phyloP scores from a whole-genome alignment of 495 filamentous ascomycete species.

The Lasiosphaeria miniovina region DNA sequence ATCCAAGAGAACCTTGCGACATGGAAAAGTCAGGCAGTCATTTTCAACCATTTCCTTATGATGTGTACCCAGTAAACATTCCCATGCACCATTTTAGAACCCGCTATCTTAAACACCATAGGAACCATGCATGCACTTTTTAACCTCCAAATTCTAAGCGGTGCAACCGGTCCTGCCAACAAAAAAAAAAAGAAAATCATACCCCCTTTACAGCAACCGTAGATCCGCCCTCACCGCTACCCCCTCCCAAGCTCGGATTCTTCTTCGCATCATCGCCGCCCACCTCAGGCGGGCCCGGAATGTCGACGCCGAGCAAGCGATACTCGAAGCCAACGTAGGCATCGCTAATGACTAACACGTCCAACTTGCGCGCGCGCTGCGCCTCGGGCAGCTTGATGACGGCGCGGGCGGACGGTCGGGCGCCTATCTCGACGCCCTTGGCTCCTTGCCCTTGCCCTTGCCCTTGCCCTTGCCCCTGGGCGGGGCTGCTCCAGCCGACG shows the following conservation, averaged over 20 bases:
- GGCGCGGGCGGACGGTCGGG: conserved; percentile 46
- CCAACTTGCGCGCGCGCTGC: conserved; percentile 49
- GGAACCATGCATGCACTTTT: too few species aligned
- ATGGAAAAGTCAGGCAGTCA: too few species aligned
- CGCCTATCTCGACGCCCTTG: conserved; percentile 27
- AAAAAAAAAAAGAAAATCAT: too few species aligned
- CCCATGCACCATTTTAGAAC: too few species aligned
- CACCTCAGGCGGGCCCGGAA: conserved; percentile 22
- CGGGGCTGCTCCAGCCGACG: conserved; percentile 61
- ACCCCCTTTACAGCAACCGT: too few species aligned
- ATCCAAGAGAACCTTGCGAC: too few species aligned
- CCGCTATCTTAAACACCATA: too few species aligned
- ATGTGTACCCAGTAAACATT: too few species aligned
- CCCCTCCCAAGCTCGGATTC: conserved; percentile 6
- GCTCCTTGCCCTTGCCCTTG: not conserved
- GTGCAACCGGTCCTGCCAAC: too few species aligned
- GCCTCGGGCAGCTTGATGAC: conserved; percentile 60
- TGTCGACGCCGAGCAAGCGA: conserved; percentile 28
- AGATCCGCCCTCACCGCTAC: not conserved
- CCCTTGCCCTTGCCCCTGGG: too few species aligned
- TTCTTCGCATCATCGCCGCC: conserved; percentile 16
- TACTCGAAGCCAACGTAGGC: conserved; percentile 82
- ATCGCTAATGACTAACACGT: conserved; percentile 77
- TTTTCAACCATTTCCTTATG: too few species aligned
- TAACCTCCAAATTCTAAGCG: too few species aligned